Evolutionary conservation across 352 stramenopile species (phyloP), one percentile per base, ranked within the genome.

Genomic region (Phytopythium aichiense): DNA sequence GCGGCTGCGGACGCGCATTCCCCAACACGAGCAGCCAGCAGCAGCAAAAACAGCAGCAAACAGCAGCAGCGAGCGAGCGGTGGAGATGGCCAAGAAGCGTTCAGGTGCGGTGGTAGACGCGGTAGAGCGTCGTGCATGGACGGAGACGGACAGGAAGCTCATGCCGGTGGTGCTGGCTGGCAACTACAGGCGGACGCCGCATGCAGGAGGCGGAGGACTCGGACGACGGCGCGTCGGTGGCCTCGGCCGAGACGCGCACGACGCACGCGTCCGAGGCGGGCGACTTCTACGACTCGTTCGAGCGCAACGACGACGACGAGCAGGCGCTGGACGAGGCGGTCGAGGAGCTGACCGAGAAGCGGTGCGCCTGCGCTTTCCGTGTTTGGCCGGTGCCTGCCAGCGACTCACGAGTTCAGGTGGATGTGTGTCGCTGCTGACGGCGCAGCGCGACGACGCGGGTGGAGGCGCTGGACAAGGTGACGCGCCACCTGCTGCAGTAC

Each of bases 281-380:
- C 45, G 80, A 93, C 23, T 83, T 84, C 56, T 91, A 91, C 55
- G 84, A 92, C 37, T 61, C 76, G 43, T 86, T 81, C 61, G 78
- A 72, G 13, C 86, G 88, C 50, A 69, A 72, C 49, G 71, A 80
- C 22, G 76, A 77, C 25, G 79, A 91, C 55, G 79, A 93, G 20
- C 70, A 89, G 42, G 72, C 73, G 2, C 72, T 95, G 13, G 77
- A 93, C 23, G 82, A 92, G 35, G 76, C 82, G 3, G 73, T 95
- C 20, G 85, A 92, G 56, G 77, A 91, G 60, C 69, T 95, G 40
- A 91, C 74, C 0, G 84, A 94, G 64, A 87, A 89, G 66, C 69
- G 87, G 87, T 93, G 35, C 52, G 52, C 15, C 33, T 16, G 3
- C 46, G 1, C 46, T 28, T 5, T 53, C 23, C 13, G 1, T 33